Base-by-base conservation (phyloP, 257 asterid species). In the Galeopsis tetrahit region DNA sequence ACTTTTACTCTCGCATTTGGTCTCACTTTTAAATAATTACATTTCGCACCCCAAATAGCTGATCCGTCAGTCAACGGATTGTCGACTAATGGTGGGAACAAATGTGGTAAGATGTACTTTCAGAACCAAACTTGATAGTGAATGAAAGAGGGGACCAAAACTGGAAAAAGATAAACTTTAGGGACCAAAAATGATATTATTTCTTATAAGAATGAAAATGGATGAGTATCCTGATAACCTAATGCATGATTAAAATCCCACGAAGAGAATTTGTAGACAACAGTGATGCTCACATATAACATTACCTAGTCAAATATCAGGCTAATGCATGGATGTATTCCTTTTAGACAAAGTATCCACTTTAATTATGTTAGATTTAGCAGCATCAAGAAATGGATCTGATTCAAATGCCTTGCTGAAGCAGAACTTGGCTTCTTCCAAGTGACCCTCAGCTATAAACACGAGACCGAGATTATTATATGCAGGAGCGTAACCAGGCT, bases 401-500 rank as follows among this genome's bases (percentile, higher is more conserved):
- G 85, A 81, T 75, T 83, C 87, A 58, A 79, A 75, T n/a, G 99
- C 97, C 86, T 88, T 92, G 79, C 82, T 80, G 81, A 95, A 95
- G 87, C 95, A 92, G 81, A 83, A 89, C 74, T 80, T 81, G 36
- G 97, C 98, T 79, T 95, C 89, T 68, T 86, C 96, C 78, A 89
- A 87, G 57, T 75, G 85, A 68, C 87, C 89, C 91, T 95, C 98
- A 6, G 95, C 97, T 60, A 95, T 93, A 72, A 87, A 92, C 40
- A 92, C 96, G 4, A 95, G 99, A 67, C 99, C 99, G 5, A 95
- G 92, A 82, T 95, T 95, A 84, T 95, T 95, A 67, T 91, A 95
- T 11, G 97, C 97, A 1, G 99, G 97, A 39, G 99, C 98, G 72
- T 95, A 95, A 38, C 99, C 98, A n/a, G 99, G 99, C 70, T 81